Conservation (phyloP, 2,329 filamentous ascomycete genomes). For the Xylariales sp. region DNA sequence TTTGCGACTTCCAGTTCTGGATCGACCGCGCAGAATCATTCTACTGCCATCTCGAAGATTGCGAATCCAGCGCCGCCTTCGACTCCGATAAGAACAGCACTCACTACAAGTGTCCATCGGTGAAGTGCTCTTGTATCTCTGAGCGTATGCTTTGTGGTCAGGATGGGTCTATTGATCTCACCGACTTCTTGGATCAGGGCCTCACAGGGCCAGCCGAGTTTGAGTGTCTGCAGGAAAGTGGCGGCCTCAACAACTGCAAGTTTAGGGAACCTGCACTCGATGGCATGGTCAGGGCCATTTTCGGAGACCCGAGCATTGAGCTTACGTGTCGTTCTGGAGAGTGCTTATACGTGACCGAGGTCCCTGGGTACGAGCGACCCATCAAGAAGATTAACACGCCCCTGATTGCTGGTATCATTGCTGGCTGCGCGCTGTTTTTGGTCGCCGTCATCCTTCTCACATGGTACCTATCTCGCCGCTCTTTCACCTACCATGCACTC, state of each 20-base stretch:
- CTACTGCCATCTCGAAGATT: conserved; percentile 85
- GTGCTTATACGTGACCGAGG: conserved; percentile 87
- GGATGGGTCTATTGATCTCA: conserved; percentile 84
- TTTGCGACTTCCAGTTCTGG: conserved; percentile 99
- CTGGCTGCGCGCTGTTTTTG: conserved; percentile 77
- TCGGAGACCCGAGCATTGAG: conserved; percentile 86
- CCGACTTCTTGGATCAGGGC: conserved; percentile 75
- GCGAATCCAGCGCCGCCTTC: conserved; percentile 67
- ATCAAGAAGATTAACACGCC: conserved; percentile 96
- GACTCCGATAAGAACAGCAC: conserved; percentile 73
- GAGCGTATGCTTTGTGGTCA: conserved; percentile 93
- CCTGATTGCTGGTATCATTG: conserved; percentile 90
- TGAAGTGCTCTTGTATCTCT: conserved; percentile 82
- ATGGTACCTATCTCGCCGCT: conserved; percentile 84
- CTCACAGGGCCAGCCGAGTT: conserved; percentile 90
- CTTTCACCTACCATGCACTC: conserved; percentile 66
- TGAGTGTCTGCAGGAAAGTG: conserved; percentile 63
- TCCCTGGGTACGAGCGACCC: conserved; percentile 84
- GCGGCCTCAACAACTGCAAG: conserved; percentile 61
- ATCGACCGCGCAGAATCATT: conserved; percentile 92
- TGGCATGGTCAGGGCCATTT: conserved; percentile 78
- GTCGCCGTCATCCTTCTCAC: conserved; percentile 78
- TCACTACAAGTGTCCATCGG: conserved; percentile 76
- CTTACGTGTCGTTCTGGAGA: conserved; percentile 82
- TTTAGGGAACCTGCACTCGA: conserved; percentile 95